Conservation (phyloP, 1,284 basidiomycete species). For the Fomitopsis pinicola region DNA sequence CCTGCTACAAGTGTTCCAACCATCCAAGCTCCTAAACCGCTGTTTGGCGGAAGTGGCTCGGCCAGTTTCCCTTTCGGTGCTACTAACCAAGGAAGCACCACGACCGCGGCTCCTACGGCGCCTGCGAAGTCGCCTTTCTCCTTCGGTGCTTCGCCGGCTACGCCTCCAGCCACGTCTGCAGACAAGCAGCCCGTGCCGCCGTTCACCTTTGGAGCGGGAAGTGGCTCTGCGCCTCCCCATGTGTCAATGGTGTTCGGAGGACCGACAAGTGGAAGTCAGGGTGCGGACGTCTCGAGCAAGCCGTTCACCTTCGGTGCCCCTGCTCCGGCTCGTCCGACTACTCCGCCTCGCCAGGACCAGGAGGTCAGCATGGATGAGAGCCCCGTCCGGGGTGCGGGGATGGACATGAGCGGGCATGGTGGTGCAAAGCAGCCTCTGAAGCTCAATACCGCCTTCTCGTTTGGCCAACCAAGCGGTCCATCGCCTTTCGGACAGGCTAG, state of each 20-base stretch:
- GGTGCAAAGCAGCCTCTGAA: conserved; percentile 13
- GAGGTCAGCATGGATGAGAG: conserved; percentile 35
- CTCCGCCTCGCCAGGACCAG: conserved; percentile 26
- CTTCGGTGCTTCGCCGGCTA: conserved; percentile 17
- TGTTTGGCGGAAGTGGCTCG: conserved; percentile 20
- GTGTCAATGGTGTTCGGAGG: conserved; percentile 13
- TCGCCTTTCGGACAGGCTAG: conserved; percentile 20
- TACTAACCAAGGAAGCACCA: conserved; percentile 4
- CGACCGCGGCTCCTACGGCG: conserved; percentile 9
- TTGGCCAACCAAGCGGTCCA: conserved; percentile 12
- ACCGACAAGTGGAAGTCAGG: conserved; percentile 12
- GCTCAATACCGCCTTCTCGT: conserved; percentile 15
- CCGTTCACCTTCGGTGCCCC: conserved; percentile 22
- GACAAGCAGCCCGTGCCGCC: conserved; percentile 17
- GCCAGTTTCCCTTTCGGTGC: conserved; percentile 20
- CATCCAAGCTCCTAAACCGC: conserved; percentile 24
- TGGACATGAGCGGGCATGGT: conserved; percentile 22
- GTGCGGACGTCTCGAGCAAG: conserved; percentile 18
- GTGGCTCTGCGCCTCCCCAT: conserved; percentile 6
- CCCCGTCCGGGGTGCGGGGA: conserved; percentile 24
- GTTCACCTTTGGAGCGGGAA: conserved; percentile 18
- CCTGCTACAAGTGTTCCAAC: conserved; percentile 12
- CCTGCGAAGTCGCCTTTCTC: conserved; percentile 22
- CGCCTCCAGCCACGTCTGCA: conserved; percentile 16
- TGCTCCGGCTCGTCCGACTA: conserved; percentile 16